A percentile compares a stretch with the other conserved stretches of the same genome.
Evolutionary conservation across 129 eudicot genomes (phyloP).

Genomic region (Apium graveolens): DNA sequence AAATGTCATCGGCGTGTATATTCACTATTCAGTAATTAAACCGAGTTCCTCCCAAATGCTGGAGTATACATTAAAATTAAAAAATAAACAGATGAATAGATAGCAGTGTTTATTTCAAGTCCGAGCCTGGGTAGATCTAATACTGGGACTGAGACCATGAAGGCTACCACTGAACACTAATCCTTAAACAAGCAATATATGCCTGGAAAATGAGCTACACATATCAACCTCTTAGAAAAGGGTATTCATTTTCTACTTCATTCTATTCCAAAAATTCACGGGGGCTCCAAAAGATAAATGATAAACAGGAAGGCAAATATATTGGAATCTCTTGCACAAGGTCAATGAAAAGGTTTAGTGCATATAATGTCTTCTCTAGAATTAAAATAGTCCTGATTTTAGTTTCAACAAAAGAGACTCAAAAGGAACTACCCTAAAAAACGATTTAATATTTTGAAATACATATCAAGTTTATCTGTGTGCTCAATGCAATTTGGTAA

Average conservation of each 20-base stretch:
- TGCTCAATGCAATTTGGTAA: neutral
- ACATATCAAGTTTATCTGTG: too few species aligned
- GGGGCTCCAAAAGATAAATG: neutral
- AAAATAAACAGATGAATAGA: neutral
- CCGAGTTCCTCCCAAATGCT: neutral
- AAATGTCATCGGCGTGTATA: neutral
- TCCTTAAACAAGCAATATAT: too few species aligned
- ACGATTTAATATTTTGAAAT: too few species aligned
- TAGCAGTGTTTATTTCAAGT: neutral
- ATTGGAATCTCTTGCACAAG: neutral
- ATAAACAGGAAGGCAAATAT: neutral
- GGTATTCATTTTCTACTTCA: neutral
- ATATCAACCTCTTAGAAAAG: neutral
- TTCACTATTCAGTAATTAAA: neutral
- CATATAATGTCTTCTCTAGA: neutral
- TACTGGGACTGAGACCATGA: neutral
- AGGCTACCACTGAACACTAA: neutral
- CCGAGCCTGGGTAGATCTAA: too few species aligned
- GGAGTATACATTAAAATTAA: neutral
- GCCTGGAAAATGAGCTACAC: neutral
- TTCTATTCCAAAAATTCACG: too few species aligned
- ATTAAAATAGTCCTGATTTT: neutral
- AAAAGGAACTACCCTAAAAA: neutral
- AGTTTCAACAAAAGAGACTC: neutral
- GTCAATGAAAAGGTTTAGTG: neutral